These are phyloP conservation scores for Auriscalpium microsporum DNA, from an alignment of 768 basidiomycete genomes.

Conservation along the genomic window DNA sequence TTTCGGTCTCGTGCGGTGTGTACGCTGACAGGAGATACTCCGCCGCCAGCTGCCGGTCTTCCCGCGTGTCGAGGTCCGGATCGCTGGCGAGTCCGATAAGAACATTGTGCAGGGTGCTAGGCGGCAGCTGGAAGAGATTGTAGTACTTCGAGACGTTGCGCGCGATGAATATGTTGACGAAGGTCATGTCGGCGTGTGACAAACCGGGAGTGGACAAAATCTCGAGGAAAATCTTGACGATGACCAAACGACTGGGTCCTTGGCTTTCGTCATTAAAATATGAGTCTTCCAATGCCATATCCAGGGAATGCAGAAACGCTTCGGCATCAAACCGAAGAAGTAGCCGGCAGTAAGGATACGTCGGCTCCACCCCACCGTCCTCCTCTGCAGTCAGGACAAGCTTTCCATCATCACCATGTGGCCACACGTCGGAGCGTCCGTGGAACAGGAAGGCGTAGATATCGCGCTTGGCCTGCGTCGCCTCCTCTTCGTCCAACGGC, in stretches of 20 bases:
- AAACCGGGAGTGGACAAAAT: constrained; percentile 52
- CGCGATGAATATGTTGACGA: constrained; percentile 92
- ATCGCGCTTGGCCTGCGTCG: constrained; percentile 56
- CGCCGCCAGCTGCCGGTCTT: constrained; percentile 90
- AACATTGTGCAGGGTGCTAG: constrained; percentile 63
- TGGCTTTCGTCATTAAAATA: constrained; percentile 76
- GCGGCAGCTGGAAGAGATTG: constrained; percentile 41
- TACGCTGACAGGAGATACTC: constrained; percentile 92
- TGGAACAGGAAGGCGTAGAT: constrained; percentile 82
- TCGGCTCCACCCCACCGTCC: constrained; percentile 67
- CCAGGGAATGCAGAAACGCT: constrained; percentile 86
- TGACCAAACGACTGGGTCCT: constrained; percentile 64
- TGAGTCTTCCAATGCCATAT: constrained; percentile 89
- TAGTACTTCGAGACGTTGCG: constrained; percentile 96
- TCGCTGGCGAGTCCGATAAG: constrained; percentile 74
- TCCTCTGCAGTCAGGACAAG: constrained; percentile 71
- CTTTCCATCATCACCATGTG: constrained; percentile 58
- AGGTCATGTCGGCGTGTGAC: constrained; percentile 57
- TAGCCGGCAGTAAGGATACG: constrained; percentile 83
- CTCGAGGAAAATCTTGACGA: constrained; percentile 80
- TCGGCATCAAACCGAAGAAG: constrained; percentile 88
- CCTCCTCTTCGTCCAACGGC: constrained; percentile 55
- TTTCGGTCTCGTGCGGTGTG: constrained; percentile 70
- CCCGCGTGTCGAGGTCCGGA: constrained; percentile 65
- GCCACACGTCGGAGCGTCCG: constrained; percentile 74